phyloP scores from a whole-genome alignment of 2,329 filamentous ascomycete species.

The Colletotrichum tofieldiae region DNA sequence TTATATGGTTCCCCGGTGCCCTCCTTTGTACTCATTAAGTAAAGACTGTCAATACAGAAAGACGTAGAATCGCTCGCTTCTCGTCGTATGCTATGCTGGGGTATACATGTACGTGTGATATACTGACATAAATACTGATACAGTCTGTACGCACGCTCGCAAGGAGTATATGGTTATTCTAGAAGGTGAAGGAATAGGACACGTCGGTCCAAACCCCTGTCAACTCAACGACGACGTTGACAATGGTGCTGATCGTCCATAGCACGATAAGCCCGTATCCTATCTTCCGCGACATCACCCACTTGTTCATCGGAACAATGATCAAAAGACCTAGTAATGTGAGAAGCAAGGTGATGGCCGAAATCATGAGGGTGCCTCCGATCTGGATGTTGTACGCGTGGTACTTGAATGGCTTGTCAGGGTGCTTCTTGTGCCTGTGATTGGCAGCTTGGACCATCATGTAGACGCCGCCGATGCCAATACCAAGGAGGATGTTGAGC shows the following conservation, averaged over 20 bases:
- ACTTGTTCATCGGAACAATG: slow-evolving; percentile 86
- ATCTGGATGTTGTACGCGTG: slow-evolving; percentile 88
- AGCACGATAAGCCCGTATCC: slow-evolving; percentile 85
- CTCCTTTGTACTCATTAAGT: slow-evolving; percentile 4
- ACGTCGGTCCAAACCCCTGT: slow-evolving; percentile 66
- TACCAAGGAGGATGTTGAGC: slow-evolving; percentile 95
- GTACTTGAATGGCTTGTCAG: slow-evolving; percentile 75
- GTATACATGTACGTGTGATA: slow-evolving; percentile 29
- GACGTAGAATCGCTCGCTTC: slow-evolving; percentile 6
- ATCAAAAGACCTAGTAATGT: slow-evolving; percentile 86
- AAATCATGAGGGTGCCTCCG: slow-evolving; percentile 87
- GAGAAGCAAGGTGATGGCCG: slow-evolving; percentile 84
- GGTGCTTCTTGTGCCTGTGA: slow-evolving; percentile 77
- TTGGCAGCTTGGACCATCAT: slow-evolving; percentile 84
- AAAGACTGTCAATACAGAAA: slow-evolving; percentile 29
- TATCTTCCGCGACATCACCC: slow-evolving; percentile 87
- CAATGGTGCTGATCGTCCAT: slow-evolving; percentile 85
- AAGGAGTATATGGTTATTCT: slow-evolving; percentile 3
- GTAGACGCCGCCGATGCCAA: slow-evolving; percentile 91
- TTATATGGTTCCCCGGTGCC: background rate
- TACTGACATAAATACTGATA: slow-evolving; percentile 23
- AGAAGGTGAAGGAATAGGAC: slow-evolving; percentile 44
- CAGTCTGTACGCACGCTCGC: slow-evolving; percentile 20
- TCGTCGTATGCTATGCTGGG: slow-evolving; percentile 37
- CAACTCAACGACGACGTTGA: slow-evolving; percentile 87